Evolutionary conservation across 768 basidiomycete species (phyloP).

Genomic region (Auriscalpium vulgare): DNA sequence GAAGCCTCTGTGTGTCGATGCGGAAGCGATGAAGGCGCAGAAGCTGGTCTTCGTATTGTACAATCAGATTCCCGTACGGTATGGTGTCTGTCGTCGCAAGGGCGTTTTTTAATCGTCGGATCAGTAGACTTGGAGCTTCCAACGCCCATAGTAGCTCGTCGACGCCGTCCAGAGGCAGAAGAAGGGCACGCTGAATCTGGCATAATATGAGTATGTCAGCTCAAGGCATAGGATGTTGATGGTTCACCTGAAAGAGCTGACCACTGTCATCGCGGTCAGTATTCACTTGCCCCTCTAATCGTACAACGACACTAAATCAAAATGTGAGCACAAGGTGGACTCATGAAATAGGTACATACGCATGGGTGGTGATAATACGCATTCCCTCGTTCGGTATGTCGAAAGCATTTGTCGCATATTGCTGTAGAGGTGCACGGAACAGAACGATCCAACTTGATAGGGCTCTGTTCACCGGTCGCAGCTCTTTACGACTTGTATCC

Average conservation of each 20-base stretch:
- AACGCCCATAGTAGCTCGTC: neutral
- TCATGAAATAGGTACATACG: neutral
- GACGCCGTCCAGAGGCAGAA: neutral
- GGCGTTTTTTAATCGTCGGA: neutral
- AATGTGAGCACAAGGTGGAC: neutral
- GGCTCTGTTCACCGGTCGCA: neutral
- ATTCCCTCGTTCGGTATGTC: neutral
- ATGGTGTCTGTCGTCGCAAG: neutral
- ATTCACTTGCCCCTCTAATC: neutral
- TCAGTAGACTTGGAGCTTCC: neutral
- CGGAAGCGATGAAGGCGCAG: neutral
- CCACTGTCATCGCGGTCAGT: neutral
- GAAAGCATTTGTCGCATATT: neutral
- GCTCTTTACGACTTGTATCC: neutral
- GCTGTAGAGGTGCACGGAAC: neutral
- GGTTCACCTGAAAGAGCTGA: neutral
- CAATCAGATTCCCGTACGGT: neutral
- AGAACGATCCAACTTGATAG: neutral
- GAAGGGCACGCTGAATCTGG: neutral
- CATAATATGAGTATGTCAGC: neutral
- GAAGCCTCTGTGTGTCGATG: neutral
- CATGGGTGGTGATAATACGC: neutral
- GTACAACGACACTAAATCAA: neutral
- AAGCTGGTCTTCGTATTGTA: neutral
- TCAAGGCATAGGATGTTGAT: neutral